phyloP scores from a whole-genome alignment of 164 flowering plant species.

The Platanus orientalis region DNA sequence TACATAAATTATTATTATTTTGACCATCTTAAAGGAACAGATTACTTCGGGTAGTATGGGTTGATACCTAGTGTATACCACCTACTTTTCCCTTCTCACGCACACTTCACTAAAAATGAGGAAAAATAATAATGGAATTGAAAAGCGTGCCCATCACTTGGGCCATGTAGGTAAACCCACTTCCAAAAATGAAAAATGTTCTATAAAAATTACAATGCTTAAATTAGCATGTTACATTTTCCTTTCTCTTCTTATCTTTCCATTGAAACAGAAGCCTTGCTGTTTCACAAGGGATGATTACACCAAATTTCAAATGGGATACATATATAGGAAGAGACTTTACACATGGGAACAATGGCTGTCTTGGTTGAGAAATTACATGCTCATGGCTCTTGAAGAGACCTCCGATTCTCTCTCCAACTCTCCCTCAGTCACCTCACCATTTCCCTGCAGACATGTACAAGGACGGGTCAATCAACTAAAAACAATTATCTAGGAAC shows the following conservation, averaged over 20 bases:
- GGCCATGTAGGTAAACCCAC: neutral
- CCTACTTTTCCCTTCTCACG: too few species aligned
- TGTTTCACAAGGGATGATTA: constrained; percentile 37
- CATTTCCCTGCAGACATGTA: constrained; percentile 31
- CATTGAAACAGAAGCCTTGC: constrained; percentile 22
- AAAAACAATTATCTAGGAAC: neutral
- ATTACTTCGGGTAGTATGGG: too few species aligned
- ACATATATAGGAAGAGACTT: constrained; percentile 14
- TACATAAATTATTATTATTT: too few species aligned
- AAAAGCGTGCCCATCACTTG: too few species aligned
- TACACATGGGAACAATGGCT: constrained; percentile 22
- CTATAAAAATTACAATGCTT: constrained; percentile 16
- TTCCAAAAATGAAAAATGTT: constrained; percentile 6
- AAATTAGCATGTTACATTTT: constrained; percentile 31
- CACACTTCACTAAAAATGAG: too few species aligned
- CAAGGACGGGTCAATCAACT: neutral
- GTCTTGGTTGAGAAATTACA: constrained; percentile 36
- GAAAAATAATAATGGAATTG: too few species aligned
- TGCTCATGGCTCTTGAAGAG: constrained; percentile 84
- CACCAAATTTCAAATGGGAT: constrained; percentile 32
- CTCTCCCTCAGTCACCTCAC: constrained; percentile 36
- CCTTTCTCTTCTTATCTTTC: constrained; percentile 10
- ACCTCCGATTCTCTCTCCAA: constrained; percentile 52
- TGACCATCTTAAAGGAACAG: too few species aligned
- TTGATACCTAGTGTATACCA: too few species aligned